Base-by-base conservation (phyloP, 768 basidiomycete species). In the Lentinula lateritia region DNA sequence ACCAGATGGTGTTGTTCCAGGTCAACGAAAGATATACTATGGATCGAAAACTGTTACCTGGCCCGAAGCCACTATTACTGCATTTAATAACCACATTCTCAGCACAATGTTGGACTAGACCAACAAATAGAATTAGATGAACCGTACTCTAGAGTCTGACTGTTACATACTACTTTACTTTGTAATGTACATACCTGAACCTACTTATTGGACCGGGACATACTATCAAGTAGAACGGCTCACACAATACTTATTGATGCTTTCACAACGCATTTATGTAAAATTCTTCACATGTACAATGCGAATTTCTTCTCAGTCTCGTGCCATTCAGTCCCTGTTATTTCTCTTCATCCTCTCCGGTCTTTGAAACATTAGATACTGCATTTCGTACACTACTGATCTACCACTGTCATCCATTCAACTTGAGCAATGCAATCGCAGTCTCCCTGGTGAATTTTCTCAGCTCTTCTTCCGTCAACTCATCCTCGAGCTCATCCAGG, bases 401-500 rank as follows among this genome's bases (percentile, higher is more conserved):
- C 28, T 28, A 28, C 28, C 3, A 28, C 28, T 28, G 0, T 58
- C 28, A 46, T 42, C 28, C 59, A 41, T 52, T 53, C 2, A 61
- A 41, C 42, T 56, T 56, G 12, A 61, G 43, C 39, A 61, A 39
- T 36, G 38, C 18, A 6, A 61, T 61, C 10, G 61, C 61, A 7
- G 39, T 38, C 6, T 39, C 61, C 20, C 61, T 45, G 16, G 54
- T 48, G 15, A 61, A 52, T 32, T 28, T 9, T 32, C n/a, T 20
- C 41, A 61, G 43, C 35, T 54, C 61, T 28, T 61, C 53, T 18
- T 38, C 5, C 18, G 52, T 56, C 43, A 61, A 50, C 39, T 48
- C 53, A 32, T 45, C 46, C 18, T 55, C 53, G 6, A 65, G 36
- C 18, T 55, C 64, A 43, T 63, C 39, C 34, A 62, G 32, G n/a